These are phyloP conservation scores for Arabidopsis suecica DNA, from an alignment of 345 rosid species.

Conservation along the genomic window DNA sequence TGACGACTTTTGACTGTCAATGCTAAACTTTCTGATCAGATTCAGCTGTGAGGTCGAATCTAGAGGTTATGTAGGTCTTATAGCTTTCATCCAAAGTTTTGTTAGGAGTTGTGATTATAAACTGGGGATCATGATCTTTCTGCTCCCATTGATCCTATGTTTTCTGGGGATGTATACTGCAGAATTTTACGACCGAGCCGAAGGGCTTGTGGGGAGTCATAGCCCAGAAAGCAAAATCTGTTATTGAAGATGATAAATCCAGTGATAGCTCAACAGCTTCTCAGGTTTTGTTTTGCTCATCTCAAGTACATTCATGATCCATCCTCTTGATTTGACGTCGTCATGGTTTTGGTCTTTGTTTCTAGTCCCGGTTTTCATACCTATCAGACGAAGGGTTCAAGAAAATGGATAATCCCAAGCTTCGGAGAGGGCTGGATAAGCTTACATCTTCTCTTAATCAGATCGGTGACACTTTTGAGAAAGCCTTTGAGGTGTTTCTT, in stretches of 20 bases:
- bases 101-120: not conserved
- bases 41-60: constrained; percentile 9
- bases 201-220: constrained; percentile 79
- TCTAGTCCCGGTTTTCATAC: constrained; percentile 47
- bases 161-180: constrained; percentile 21
- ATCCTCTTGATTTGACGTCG: not conserved
- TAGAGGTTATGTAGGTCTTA: not conserved
- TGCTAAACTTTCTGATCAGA: constrained; percentile 17
- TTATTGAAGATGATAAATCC: constrained; percentile 65
- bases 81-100: not conserved
- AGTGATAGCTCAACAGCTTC: constrained; percentile 52
- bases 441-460: constrained; percentile 78
- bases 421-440: constrained; percentile 68
- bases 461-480: constrained; percentile 82
- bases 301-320: constrained; percentile 3
- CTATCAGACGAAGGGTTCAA: constrained; percentile 50
- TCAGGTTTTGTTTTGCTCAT: constrained; percentile 47
- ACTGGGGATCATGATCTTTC: constrained; percentile 4
- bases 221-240: constrained; percentile 80
- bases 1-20: constrained; percentile 16
- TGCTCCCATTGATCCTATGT: constrained; percentile 10
- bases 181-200: constrained; percentile 62
- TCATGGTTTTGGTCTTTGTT: constrained; percentile 28
- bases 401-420: constrained; percentile 68
- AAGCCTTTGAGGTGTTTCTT: constrained; percentile 70